Evolutionary conservation across 306 rosid species (phyloP).

Genomic region (Psophocarpus tetragonolobus): DNA sequence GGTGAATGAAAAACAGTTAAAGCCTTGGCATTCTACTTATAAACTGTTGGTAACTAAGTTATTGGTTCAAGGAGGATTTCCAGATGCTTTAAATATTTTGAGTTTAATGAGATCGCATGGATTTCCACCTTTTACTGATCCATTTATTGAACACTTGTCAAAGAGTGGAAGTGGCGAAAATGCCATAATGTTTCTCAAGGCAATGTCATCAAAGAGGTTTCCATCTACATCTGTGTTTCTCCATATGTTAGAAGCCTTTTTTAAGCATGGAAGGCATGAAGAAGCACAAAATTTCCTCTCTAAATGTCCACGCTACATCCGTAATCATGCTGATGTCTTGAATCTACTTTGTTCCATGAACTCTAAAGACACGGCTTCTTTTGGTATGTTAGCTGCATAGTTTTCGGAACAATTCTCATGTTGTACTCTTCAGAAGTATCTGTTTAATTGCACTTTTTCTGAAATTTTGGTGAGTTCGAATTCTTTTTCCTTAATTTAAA

Average conservation of each 20-base stretch:
- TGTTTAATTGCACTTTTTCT: slow-evolving; percentile 33
- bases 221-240: slow-evolving; percentile 61
- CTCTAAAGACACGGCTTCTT: slow-evolving; percentile 47
- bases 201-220: slow-evolving; percentile 66
- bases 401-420: slow-evolving; percentile 27
- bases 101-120: slow-evolving; percentile 69
- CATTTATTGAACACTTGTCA: slow-evolving; percentile 61
- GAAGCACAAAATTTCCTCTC: slow-evolving; percentile 81
- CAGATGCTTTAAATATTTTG: slow-evolving; percentile 63
- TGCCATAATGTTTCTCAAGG: slow-evolving; percentile 58
- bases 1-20: slow-evolving; percentile 49
- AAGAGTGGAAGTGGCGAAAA: slow-evolving; percentile 76
- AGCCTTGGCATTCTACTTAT: slow-evolving; percentile 73
- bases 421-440: slow-evolving; percentile 42
- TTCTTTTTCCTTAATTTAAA: slow-evolving; percentile 35
- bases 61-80: slow-evolving; percentile 57
- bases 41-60: slow-evolving; percentile 57
- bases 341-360: slow-evolving; percentile 58
- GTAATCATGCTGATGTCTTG: slow-evolving; percentile 75
- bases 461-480: slow-evolving; percentile 41
- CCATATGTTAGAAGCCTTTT: slow-evolving; percentile 62
- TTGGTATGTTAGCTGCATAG: slow-evolving; percentile 53
- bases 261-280: slow-evolving; percentile 55
- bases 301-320: slow-evolving; percentile 70
- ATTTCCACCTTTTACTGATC: slow-evolving; percentile 71